phyloP scores from a whole-genome alignment of 495 filamentous ascomycete genomes.

The Lepraria neglecta region DNA sequence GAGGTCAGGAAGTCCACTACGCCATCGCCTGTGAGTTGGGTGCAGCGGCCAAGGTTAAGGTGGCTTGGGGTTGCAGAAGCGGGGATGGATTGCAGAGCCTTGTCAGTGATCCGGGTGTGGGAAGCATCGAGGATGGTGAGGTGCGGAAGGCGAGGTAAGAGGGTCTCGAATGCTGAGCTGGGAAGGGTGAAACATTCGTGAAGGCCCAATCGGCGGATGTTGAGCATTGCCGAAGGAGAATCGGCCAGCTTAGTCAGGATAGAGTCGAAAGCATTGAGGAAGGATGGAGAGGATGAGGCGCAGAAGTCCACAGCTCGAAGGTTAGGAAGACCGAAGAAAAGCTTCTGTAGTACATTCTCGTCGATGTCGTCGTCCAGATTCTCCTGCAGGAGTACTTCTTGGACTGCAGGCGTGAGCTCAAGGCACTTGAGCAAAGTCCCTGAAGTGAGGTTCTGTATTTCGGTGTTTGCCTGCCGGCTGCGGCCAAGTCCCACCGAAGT shows the following conservation, averaged over 20 bases:
- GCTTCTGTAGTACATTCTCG: constrained; percentile 59
- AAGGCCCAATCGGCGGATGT: constrained; percentile 62
- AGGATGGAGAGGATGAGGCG: constrained; percentile 64
- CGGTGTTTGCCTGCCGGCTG: constrained; percentile 69
- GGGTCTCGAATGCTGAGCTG: constrained; percentile 57
- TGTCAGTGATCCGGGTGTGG: constrained; percentile 71
- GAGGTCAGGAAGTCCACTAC: constrained; percentile 67
- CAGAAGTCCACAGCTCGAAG: constrained; percentile 72
- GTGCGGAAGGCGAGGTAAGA: constrained; percentile 62
- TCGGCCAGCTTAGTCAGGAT: constrained; percentile 38
- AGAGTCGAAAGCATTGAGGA: constrained; percentile 56
- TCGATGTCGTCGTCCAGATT: constrained; percentile 75
- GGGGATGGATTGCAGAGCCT: constrained; percentile 65
- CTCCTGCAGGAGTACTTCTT: constrained; percentile 78
- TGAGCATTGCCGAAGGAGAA: constrained; percentile 46
- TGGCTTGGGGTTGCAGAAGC: constrained; percentile 68
- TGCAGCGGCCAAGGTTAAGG: constrained; percentile 73
- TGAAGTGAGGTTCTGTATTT: constrained; percentile 76
- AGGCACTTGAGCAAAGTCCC: constrained; percentile 70
- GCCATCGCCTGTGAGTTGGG: constrained; percentile 55
- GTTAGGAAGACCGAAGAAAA: constrained; percentile 61
- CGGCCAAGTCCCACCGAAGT: constrained; percentile 75
- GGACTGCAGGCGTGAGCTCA: constrained; percentile 66
- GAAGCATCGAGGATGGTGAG: constrained; percentile 77
- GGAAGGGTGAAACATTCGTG: constrained; percentile 77